These are phyloP conservation scores for Phyllosticta citrichinensis DNA, from an alignment of 2,329 filamentous ascomycete species.

Conservation along the genomic window DNA sequence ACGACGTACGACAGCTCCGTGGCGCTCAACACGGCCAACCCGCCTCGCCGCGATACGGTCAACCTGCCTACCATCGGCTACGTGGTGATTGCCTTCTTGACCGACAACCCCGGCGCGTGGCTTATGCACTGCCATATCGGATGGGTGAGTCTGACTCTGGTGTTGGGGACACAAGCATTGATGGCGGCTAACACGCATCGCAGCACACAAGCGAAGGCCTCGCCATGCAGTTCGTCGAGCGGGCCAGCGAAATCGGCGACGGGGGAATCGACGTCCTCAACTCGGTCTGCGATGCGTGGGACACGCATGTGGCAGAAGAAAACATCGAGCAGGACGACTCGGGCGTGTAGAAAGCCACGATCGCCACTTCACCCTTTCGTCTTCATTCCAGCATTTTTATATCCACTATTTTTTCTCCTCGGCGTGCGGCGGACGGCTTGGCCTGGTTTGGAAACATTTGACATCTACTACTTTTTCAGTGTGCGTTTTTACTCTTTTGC, in stretches of 20 bases:
- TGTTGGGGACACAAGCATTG: not conserved
- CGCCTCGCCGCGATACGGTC: slow-evolving; percentile 23
- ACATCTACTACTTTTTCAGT: not conserved
- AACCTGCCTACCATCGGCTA: slow-evolving; percentile 24
- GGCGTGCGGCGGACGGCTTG: not conserved
- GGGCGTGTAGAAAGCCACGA: slow-evolving; percentile 12
- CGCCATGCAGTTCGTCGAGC: slow-evolving; percentile 16
- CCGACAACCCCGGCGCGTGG: slow-evolving; percentile 42
- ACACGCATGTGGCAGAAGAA: slow-evolving; percentile 13
- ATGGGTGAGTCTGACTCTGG: not conserved
- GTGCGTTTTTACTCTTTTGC: not conserved
- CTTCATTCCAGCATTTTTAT: not conserved
- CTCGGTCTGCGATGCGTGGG: slow-evolving; percentile 17
- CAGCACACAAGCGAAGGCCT: slow-evolving; percentile 14
- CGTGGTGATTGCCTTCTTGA: slow-evolving; percentile 42
- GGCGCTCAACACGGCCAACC: slow-evolving; percentile 21
- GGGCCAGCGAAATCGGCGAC: slow-evolving; percentile 16
- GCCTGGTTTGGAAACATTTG: not conserved
- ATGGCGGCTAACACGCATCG: not conserved
- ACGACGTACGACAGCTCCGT: slow-evolving; percentile 13
- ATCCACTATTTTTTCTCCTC: not conserved
- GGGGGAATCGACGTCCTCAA: slow-evolving; percentile 15
- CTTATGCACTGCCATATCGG: not conserved
- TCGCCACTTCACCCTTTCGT: not conserved
- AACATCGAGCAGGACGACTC: slow-evolving; percentile 18